Evolutionary conservation across 2,329 filamentous ascomycete species (phyloP).

Genomic region (Rhynchosporium secalis): DNA sequence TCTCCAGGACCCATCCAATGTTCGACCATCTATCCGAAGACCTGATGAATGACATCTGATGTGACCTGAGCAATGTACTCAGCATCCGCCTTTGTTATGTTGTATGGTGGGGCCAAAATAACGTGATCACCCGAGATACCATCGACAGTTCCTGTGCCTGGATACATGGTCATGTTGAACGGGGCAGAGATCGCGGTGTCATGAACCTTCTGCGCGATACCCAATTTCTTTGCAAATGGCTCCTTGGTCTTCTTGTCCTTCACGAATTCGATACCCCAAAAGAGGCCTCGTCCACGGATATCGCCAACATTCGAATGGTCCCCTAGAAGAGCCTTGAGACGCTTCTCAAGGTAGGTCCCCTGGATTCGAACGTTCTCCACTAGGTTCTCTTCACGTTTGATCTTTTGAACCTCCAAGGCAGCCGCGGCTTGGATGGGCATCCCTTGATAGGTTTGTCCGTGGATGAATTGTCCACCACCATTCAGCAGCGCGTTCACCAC

Average conservation of each 20-base stretch:
- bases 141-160: conserved; percentile 55
- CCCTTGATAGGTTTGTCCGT: conserved; percentile 57
- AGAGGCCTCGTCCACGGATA: conserved; percentile 60
- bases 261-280: conserved; percentile 59
- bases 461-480: conserved; percentile 37
- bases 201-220: conserved; percentile 51
- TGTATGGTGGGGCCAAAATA: conserved; percentile 61
- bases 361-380: conserved; percentile 57
- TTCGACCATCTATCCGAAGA: conserved; percentile 27
- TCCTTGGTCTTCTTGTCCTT: conserved; percentile 50
- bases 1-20: too few relatives aligned
- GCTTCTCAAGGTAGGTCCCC: conserved; percentile 50
- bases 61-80: conserved; percentile 51
- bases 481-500: conserved; percentile 47
- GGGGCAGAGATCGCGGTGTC: conserved; percentile 44
- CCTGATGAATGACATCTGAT: conserved; percentile 29
- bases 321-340: conserved; percentile 47
- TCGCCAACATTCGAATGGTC: conserved; percentile 55
- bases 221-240: conserved; percentile 46
- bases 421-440: conserved; percentile 60
- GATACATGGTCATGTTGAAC: conserved; percentile 60
- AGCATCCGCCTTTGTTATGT: conserved; percentile 53
- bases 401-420: conserved; percentile 61
- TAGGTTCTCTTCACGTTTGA: conserved; percentile 57
- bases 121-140: conserved; percentile 62